phyloP scores from a whole-genome alignment of 768 basidiomycete genomes.

The Suillus subalutaceus region DNA sequence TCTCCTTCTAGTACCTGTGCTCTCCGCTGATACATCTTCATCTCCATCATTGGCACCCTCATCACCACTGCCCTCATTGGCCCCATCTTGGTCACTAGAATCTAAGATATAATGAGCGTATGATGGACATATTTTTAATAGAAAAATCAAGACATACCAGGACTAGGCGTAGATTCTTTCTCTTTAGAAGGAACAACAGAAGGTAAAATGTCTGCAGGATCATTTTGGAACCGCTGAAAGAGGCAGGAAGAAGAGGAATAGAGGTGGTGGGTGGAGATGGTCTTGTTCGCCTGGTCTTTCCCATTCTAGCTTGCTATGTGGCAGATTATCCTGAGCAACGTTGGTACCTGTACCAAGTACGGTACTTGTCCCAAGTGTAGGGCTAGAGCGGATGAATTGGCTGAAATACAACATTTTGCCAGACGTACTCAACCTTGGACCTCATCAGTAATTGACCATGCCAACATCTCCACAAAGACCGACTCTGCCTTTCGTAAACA shows the following conservation, averaged over 20 bases:
- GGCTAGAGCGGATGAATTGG: too few relatives aligned
- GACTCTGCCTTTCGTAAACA: too few relatives aligned
- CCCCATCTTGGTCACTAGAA: not conserved
- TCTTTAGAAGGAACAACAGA: not conserved
- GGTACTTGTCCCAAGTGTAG: too few relatives aligned
- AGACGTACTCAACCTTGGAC: too few relatives aligned
- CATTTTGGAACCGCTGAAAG: too few relatives aligned
- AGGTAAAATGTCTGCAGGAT: not conserved
- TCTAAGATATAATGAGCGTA: not conserved
- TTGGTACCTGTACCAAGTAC: too few relatives aligned
- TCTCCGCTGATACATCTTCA: not conserved
- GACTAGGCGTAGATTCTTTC: not conserved
- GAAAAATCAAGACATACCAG: not conserved
- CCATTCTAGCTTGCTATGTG: too few relatives aligned
- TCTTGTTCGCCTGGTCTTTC: too few relatives aligned
- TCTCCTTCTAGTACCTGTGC: not conserved
- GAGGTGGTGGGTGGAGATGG: constrained; percentile 13
- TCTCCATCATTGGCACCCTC: not conserved
- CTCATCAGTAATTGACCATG: too few relatives aligned
- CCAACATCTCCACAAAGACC: too few relatives aligned
- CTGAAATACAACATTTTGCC: too few relatives aligned
- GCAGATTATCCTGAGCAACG: too few relatives aligned
- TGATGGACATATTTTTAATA: not conserved
- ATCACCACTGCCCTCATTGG: not conserved
- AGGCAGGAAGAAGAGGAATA: constrained; percentile 16